phyloP scores from a whole-genome alignment of 495 filamentous ascomycete species.

The Neurospora sp. region DNA sequence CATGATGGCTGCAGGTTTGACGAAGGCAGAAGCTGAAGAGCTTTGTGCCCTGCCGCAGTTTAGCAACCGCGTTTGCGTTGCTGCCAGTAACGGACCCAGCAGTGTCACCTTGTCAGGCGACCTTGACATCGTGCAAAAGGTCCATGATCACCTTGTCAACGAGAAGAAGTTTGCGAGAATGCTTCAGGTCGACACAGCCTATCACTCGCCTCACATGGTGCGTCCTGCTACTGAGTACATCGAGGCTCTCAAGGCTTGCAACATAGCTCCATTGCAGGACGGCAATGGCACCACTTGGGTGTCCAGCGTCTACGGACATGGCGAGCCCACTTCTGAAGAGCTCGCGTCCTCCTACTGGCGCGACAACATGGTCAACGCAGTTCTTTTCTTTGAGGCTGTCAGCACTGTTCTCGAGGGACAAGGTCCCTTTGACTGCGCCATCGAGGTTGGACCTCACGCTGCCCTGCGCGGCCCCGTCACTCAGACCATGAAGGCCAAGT shows the following conservation, averaged over 20 bases:
- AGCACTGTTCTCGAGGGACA: conserved; percentile 21
- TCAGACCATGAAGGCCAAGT: conserved; percentile 28
- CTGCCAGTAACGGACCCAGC: conserved; percentile 30
- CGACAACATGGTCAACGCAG: conserved; percentile 47
- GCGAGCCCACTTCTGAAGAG: conserved; percentile 10
- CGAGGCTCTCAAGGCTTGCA: conserved; percentile 16
- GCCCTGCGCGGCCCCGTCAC: conserved; percentile 38
- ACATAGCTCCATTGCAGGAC: conserved; percentile 8
- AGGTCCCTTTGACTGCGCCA: conserved; percentile 30
- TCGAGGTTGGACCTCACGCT: conserved; percentile 52
- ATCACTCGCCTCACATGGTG: conserved; percentile 54
- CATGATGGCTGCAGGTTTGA: conserved; percentile 29
- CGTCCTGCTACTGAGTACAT: conserved; percentile 31
- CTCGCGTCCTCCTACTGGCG: conserved; percentile 41
- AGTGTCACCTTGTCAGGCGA: conserved; percentile 36
- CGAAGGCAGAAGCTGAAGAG: conserved; percentile 22
- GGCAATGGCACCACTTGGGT: conserved; percentile 25
- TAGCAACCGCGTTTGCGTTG: conserved; percentile 22
- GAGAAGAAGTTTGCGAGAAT: conserved; percentile 29
- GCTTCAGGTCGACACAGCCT: conserved; percentile 43
- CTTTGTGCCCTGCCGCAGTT: conserved; percentile 21
- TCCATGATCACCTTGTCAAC: conserved; percentile 20
- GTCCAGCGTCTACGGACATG: conserved; percentile 27
- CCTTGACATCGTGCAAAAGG: conserved; percentile 24
- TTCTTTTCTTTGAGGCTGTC: conserved; percentile 47